These are phyloP conservation scores for Aspergillus sp. DNA, from an alignment of 2,329 filamentous ascomycete species.

Conservation along the genomic window DNA sequence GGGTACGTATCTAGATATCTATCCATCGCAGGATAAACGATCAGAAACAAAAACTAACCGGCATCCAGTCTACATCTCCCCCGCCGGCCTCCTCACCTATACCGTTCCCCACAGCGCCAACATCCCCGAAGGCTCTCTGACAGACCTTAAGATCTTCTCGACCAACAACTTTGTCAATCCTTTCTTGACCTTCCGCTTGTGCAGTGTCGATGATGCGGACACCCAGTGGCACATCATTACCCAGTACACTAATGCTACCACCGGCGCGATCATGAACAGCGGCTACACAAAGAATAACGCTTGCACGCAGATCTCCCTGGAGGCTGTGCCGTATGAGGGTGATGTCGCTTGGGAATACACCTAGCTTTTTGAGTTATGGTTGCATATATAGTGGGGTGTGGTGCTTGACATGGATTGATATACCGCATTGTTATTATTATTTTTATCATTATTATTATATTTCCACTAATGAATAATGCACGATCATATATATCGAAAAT, in stretches of 20 bases:
- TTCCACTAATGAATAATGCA: too few species aligned
- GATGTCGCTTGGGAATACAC: too few species aligned
- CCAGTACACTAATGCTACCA: constrained; percentile 4
- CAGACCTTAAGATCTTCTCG: background rate
- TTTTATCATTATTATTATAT: too few species aligned
- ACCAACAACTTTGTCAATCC: constrained; percentile 2
- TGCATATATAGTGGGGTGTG: too few species aligned
- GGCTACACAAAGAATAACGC: too few species aligned
- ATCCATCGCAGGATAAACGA: background rate
- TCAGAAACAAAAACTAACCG: background rate
- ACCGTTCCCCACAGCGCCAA: constrained; percentile 2
- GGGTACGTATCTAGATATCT: background rate
- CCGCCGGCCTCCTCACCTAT: constrained; percentile 2
- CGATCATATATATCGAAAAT: too few species aligned
- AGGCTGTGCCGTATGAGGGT: too few species aligned
- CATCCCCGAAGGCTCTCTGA: constrained; percentile 2
- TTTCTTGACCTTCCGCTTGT: constrained; percentile 4
- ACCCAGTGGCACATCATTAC: constrained; percentile 1
- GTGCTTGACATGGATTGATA: too few species aligned
- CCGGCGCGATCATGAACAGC: background rate
- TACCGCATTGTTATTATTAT: too few species aligned
- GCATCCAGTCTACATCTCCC: constrained; percentile 3
- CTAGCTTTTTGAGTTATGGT: too few species aligned
- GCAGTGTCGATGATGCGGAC: background rate
- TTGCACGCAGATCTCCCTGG: too few species aligned